Percentiles rank a stretch among this genome's conserved stretches.
Evolutionary conservation across 768 basidiomycete genomes (phyloP).

Genomic region (Collybia sp.): DNA sequence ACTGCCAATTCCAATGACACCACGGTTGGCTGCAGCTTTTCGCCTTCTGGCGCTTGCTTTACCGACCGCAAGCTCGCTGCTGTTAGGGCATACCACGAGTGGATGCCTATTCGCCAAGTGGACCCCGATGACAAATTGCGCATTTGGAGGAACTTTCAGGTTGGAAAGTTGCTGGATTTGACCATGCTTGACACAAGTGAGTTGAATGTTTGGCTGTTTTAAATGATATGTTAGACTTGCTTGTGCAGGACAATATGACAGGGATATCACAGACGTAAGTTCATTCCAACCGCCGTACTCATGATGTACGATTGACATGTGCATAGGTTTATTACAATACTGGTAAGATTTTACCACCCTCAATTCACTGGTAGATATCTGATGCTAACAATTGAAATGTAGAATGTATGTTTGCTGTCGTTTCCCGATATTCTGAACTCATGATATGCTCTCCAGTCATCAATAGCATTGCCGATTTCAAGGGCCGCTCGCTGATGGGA

Average conservation of each 20-base stretch:
- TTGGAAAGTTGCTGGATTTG: constrained; percentile 55
- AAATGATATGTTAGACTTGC: too few relatives aligned
- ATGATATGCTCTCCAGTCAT: constrained; percentile 27
- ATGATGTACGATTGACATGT: not conserved
- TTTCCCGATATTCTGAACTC: constrained; percentile 6
- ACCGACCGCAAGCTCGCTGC: constrained; percentile 57
- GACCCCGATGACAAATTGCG: constrained; percentile 48
- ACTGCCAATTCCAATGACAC: constrained; percentile 54
- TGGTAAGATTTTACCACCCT: constrained; percentile 21
- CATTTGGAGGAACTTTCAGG: constrained; percentile 61
- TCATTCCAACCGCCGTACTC: not conserved
- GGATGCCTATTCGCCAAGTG: constrained; percentile 60
- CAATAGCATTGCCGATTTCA: constrained; percentile 33
- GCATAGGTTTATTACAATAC: constrained; percentile 45
- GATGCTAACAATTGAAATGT: not conserved
- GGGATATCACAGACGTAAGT: constrained; percentile 52
- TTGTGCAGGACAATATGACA: constrained; percentile 43
- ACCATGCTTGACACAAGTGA: constrained; percentile 60
- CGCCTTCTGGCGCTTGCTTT: constrained; percentile 51
- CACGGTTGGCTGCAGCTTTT: constrained; percentile 41
- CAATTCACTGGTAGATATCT: not conserved
- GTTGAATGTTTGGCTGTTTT: constrained; percentile 2
- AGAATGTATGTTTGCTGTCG: constrained; percentile 5
- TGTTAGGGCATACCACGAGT: constrained; percentile 55
- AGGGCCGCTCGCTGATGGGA: constrained; percentile 52